Evolutionary conservation across 2,329 filamentous ascomycete species (phyloP), one percentile per base, ranked within the genome.

Genomic region (Juglanconis juglandina): DNA sequence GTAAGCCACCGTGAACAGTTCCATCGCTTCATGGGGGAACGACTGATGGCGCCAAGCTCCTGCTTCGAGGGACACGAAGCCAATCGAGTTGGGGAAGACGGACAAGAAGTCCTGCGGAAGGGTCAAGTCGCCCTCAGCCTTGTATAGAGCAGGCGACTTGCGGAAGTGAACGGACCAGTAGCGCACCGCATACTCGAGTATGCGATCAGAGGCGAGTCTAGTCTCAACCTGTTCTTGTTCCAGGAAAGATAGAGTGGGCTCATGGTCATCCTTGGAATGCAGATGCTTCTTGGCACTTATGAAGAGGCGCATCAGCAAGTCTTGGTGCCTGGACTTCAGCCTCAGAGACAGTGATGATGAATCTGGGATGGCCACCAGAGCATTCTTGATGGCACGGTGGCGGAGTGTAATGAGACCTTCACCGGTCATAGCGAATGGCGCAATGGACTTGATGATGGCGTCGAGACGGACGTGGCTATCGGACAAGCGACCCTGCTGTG

Each of bases 361-460:
- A 6, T 53, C 51, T 32, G 51, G 51, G 5, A 53, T 53, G 8
- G 51, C 24, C 4, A 53, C 51, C 32, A 53, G 51, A 11, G 51
- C 51, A 17, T 53, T 5, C 53, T 55, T 55, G 53, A 55, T 55
- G 41, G 53, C 41, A 47, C 39, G 24, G n/a, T 55, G 53, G 14
- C 39, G 53, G 11, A 46, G 53, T 9, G 53, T 55, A 30, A 46
- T 24, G n/a, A 53, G 24, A 13, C 51, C 51, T 24, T 53, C 51
- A 14, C 51, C 51, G 3, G 39, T 34, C 37, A 53, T 53, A 8
- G 39, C 39, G 14, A 53, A 53, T 9, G 51, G 8, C 6, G 51
- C 51, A 11, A 44, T 33, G 32, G 51, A 53, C 5, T 24, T 17
- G 37, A 53, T 42, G 14, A 34, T 14, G 24, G 51, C 32, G 13